Evolutionary conservation across 768 basidiomycete species (phyloP), one percentile per base, ranked within the genome.

Genomic region (Kondoa subrosea): DNA sequence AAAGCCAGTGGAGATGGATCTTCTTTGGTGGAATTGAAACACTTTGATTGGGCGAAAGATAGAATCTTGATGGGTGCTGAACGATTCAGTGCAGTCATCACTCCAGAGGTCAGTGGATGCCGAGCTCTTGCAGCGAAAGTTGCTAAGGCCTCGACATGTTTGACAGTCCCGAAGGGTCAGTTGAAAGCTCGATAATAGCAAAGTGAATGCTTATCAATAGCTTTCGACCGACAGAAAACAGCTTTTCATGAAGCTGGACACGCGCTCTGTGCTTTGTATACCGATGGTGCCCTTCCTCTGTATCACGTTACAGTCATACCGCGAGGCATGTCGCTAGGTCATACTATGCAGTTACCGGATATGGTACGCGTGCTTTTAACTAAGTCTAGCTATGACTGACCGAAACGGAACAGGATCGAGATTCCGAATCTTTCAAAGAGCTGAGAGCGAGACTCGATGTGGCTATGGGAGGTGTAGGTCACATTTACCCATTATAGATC

Each of bases 1-100:
- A 88, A 93, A 76, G 95, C 95, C 12, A 85, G 90, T 15, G 85
- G 88, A 74, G 89, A 96, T 72, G 84, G 82, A 4, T 86, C 84
- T 57, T 81, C 79, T 61, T 81, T 83, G 69, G 91, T 99, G 3
- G 78, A 78, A 27, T 77, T 88, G 69, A 84, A 81, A 71, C 91
- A 99, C 76, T 88, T 97, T 76, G 93, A 97, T 79, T 99, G 95
- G 95, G 95, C 95, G 15, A 95, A 89, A 81, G 90, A 88, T 69
- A 64, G 74, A 67, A 96, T 97, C 69, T 79, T 95, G 70, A 92
- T 99, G 91, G 95, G 95, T 57, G 89, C 89, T 4, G 93, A 97
- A 77, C 82, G 95, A 70, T 87, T 85, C 79, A 91, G 87, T 67
- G 85, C 87, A 56, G 91, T 85, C 75, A 88, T 96, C 69, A 87